Conservation (phyloP, 257 asterid genomes). For the Solanum chiquidenum region DNA sequence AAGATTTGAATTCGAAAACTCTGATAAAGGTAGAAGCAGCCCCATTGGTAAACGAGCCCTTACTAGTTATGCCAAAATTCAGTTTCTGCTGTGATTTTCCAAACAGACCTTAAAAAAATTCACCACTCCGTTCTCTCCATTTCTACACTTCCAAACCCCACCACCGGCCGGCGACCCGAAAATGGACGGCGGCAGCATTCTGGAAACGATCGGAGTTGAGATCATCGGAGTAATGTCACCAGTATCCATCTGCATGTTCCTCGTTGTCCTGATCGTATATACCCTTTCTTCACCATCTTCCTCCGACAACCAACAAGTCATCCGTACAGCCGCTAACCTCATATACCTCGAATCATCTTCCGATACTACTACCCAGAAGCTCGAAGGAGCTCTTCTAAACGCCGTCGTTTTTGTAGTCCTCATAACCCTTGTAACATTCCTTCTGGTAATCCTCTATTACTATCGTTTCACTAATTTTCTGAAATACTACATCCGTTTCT, state of each 20-base stretch:
- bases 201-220: slow-evolving; percentile 68
- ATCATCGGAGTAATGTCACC: slow-evolving; percentile 93
- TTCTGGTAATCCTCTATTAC: slow-evolving; percentile 71
- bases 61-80: background rate
- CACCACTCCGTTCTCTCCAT: background rate
- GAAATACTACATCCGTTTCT: slow-evolving; percentile 70
- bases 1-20: no score
- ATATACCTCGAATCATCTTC: slow-evolving; percentile 70
- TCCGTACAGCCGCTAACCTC: slow-evolving; percentile 83
- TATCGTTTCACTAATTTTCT: slow-evolving; percentile 78
- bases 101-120: background rate
- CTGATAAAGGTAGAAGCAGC: background rate
- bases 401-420: slow-evolving; percentile 71
- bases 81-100: background rate
- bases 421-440: slow-evolving; percentile 65
- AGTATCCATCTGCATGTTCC: slow-evolving; percentile 87
- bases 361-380: slow-evolving; percentile 63
- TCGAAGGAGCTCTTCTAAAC: slow-evolving; percentile 73
- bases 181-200: slow-evolving; percentile 76
- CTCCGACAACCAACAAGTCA: slow-evolving; percentile 20
- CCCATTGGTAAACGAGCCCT: background rate
- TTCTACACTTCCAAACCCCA: background rate
- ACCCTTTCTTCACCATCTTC: slow-evolving; percentile 46
- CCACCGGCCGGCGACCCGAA: background rate
- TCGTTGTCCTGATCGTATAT: slow-evolving; percentile 84